Percentiles rank a stretch among this genome's conserved stretches.
phyloP scores from a whole-genome alignment of 192 early-diverging fungal species.

The Mortierella antarctica region DNA sequence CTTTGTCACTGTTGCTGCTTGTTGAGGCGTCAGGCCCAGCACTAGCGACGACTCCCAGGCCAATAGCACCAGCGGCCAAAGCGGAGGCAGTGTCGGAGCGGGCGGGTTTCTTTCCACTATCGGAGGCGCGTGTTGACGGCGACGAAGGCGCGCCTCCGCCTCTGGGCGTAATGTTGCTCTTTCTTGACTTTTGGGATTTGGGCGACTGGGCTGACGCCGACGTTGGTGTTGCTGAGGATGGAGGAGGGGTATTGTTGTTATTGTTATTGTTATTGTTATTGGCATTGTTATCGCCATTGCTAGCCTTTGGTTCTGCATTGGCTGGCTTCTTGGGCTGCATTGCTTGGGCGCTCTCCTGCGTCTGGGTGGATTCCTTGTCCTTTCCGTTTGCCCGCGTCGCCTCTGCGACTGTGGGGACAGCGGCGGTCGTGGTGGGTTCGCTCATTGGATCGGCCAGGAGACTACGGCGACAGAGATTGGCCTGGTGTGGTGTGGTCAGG shows the following conservation, averaged over 20 bases:
- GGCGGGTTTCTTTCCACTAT: background rate
- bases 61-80: background rate
- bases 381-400: background rate
- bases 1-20: too few relatives aligned
- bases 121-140: constrained; percentile 4
- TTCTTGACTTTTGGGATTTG: background rate
- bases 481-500: too few relatives aligned
- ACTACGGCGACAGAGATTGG: background rate
- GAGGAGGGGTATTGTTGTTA: background rate
- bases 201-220: background rate
- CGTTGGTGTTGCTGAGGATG: background rate
- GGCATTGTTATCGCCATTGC: background rate
- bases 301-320: background rate
- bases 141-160: background rate
- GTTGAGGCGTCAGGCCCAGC: background rate
- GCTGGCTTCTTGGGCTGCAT: background rate
- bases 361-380: background rate
- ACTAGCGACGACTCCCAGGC: background rate
- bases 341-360: too few relatives aligned
- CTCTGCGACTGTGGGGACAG: background rate
- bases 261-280: constrained; percentile 5
- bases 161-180: background rate
- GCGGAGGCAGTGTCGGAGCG: background rate
- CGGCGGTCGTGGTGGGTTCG: background rate
- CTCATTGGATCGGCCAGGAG: background rate